Evolutionary conservation across 2,329 filamentous ascomycete genomes (phyloP), one percentile per base, ranked within the genome.

Genomic region (Penicillium hesseltinei): DNA sequence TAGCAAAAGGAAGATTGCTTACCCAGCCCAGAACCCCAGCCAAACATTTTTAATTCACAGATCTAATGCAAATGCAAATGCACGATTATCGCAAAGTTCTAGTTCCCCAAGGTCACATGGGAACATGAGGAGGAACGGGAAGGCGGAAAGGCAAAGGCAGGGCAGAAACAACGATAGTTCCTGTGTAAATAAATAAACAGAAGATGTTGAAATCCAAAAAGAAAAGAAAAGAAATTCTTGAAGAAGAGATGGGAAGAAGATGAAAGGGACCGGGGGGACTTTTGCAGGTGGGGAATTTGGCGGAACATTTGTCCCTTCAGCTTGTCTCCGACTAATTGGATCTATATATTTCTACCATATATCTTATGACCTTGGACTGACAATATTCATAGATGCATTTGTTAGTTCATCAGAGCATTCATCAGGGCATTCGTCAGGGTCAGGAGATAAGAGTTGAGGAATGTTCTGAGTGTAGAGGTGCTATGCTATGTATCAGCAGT

Each of bases 11-110:
- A 49, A 58, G 35, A 36, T 44, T 45, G 55, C 70, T 69, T 66
- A 74, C 72, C 66, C 60, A 74, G 55, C 43, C 64, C 63, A 64
- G 65, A 62, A 59, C 64, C 62, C 70, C 71, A 72, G 57, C 71
- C 71, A 57, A 73, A 73, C 72, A 74, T 74, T 52, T 51, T 11
- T 7, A 15, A 10, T 40, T 50, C 25, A 44, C 17, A 27, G 31
- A 25, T 51, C 13, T 39, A 55, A 44, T 55, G 45, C 39, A 51
- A 48, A 54, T 54, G 51, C 43, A 54, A 39, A 54, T 54, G 54
- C 49, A 53, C 27, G 49, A 47, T 54, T 48, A 49, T 53, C 42
- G 54, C n/a, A 36, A 47, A 42, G 35, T 53, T 27, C n/a, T 15
- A 21, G 50, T 45, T n/a, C 25, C 38, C 5, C 19, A 29, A 33